These are phyloP conservation scores for Hypoxylon sp. DNA, from an alignment of 2,329 filamentous ascomycete genomes.

Conservation along the genomic window DNA sequence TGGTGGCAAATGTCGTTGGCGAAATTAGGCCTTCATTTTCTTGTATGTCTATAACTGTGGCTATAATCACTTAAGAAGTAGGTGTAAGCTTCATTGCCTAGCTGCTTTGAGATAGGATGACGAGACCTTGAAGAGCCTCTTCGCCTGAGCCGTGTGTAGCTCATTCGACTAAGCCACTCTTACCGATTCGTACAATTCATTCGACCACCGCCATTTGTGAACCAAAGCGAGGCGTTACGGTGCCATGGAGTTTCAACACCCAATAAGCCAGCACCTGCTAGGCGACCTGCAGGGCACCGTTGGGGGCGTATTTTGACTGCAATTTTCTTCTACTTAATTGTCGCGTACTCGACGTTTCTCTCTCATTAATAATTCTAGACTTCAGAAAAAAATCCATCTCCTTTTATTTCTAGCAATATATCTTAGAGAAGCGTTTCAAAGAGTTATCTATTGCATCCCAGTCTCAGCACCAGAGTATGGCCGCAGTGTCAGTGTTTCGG, in stretches of 20 bases:
- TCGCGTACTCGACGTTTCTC: not conserved
- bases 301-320: not conserved
- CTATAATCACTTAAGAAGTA: not conserved
- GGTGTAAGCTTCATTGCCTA: not conserved
- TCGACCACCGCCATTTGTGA: not conserved
- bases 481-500: slow-evolving; percentile 4
- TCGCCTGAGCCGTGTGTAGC: not conserved
- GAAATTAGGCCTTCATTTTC: not conserved
- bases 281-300: not conserved
- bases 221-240: not conserved
- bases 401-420: not conserved
- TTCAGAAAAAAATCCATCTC: not conserved
- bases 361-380: not conserved
- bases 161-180: not conserved
- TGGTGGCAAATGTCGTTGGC: not conserved
- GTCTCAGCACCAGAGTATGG: not conserved
- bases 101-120: not conserved
- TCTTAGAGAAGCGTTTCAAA: not conserved
- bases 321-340: not conserved
- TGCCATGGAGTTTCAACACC: not conserved
- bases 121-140: no score
- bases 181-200: not conserved
- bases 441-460: not conserved
- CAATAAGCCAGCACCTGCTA: not conserved
- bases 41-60: not conserved